phyloP scores from a whole-genome alignment of 23 red algal genomes.

The Gracilaria vermiculophylla region DNA sequence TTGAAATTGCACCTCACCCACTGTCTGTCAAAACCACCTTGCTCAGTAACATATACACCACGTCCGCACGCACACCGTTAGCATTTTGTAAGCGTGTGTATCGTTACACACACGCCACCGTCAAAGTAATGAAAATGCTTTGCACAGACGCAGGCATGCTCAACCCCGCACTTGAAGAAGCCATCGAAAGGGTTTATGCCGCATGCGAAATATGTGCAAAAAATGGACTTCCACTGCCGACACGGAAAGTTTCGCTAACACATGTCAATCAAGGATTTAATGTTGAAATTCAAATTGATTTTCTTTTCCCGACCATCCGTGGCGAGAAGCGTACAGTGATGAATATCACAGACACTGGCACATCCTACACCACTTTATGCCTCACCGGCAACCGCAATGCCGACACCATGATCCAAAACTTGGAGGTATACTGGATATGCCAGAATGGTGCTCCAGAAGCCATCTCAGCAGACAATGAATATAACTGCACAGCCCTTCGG shows the following conservation, averaged over 20 bases:
- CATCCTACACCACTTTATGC: neutral
- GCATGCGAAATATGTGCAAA: conserved; percentile 27
- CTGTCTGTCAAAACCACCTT: neutral
- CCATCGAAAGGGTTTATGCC: neutral
- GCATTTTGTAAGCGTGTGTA: conserved; percentile 7
- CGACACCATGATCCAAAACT: neutral
- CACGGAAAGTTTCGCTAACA: conserved; percentile 18
- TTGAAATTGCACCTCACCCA: no score
- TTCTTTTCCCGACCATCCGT: neutral
- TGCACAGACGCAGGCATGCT: neutral
- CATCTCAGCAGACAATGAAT: conserved; percentile 13
- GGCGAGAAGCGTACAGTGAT: neutral
- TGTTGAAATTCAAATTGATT: conserved; percentile 30
- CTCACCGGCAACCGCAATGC: neutral
- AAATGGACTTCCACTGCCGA: neutral
- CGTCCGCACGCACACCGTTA: neutral
- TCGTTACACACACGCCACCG: conserved; percentile 11
- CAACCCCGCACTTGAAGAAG: neutral
- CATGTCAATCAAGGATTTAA: conserved; percentile 24
- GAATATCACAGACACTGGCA: conserved; percentile 30
- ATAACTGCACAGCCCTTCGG: neutral
- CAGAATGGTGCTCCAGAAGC: conserved; percentile 12
- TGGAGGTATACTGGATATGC: conserved; percentile 26
- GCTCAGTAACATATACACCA: neutral
- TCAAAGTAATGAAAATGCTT: neutral